A percentile compares a stretch with the other conserved stretches of the same genome.
phyloP scores from a whole-genome alignment of 495 filamentous ascomycete species.

The Trypethelium eluteriae region DNA sequence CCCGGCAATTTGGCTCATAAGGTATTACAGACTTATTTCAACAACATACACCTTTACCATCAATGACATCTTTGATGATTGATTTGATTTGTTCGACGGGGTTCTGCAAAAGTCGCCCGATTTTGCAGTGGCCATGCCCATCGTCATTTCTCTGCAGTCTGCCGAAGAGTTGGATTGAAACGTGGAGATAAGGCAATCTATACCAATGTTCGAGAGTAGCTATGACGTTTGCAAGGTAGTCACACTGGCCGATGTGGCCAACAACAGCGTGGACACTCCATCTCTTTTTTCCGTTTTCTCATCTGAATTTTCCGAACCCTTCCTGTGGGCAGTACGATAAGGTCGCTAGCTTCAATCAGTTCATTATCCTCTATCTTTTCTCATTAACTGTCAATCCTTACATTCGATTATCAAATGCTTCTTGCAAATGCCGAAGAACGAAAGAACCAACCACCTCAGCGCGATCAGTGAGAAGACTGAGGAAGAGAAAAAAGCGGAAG shows the following conservation, averaged over 20 bases:
- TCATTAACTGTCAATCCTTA: not conserved
- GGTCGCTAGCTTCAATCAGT: not conserved
- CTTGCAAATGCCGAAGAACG: not conserved
- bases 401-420: not conserved
- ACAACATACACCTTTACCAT: too few species aligned
- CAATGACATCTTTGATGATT: too few species aligned
- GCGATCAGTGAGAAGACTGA: not conserved
- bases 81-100: too few species aligned
- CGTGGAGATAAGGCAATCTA: not conserved
- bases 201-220: not conserved
- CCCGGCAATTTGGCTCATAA: too few species aligned
- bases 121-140: too few species aligned
- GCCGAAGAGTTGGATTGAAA: not conserved
- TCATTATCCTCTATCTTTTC: not conserved
- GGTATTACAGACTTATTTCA: too few species aligned
- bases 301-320: not conserved
- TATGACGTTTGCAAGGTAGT: constrained; percentile 1
- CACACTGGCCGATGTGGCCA: not conserved
- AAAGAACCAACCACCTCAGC: not conserved
- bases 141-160: too few species aligned
- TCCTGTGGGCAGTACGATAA: not conserved
- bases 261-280: not conserved
- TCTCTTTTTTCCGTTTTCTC: not conserved
- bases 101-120: too few species aligned
- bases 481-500: constrained; percentile 1